Base-by-base conservation (phyloP, 2,329 filamentous ascomycete species). In the Thelonectria olida region DNA sequence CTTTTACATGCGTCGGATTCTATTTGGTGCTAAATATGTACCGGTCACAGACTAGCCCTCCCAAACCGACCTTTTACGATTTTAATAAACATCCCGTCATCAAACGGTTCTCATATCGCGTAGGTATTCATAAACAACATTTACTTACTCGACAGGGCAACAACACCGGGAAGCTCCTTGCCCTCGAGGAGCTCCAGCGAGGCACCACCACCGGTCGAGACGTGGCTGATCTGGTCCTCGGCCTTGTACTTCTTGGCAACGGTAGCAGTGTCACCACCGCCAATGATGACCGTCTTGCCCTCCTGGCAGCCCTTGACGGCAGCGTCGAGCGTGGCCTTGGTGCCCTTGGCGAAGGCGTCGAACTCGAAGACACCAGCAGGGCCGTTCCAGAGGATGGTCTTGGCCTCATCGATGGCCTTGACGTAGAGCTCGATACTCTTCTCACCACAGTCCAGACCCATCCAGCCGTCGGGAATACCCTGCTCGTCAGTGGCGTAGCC, bases 301-400 rank as follows among this genome's bases (percentile, higher is more conserved):
- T 83, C 76, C 80, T 92, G 84, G 62, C 91, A 91, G 63, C 91
- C 96, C 22, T 85, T 85, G 54, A 98, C 93, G 54, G 90, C 94
- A 58, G 93, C 92, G 75, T 97, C 92, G 71, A 99, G 89, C 50
- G 92, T 97, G 64, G 88, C 86, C 88, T 97, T 97, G 75, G 96
- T 99, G 72, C 93, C 96, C 65, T 85, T 90, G 75, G 94, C 92
- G 79, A 99, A 99, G 77, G 92, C 90, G 64, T 97, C 92, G 75
- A 98, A 91, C 87, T 99, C 96, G 74, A 99, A 99, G 71, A 99
- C 96, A 79, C 96, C 96, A 15, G 95, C 90, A 56, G 96, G 96
- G 58, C 96, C 96, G 85, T 99, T 99, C 96, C 96, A 99, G 67
- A 99, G 91, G 79, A 99, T 97, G 58, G 96, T 99, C 87, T 97